Percentiles rank a stretch among this genome's conserved stretches.
Conservation (phyloP, 2,329 filamentous ascomycete genomes). For the Ascomycota sp. region DNA sequence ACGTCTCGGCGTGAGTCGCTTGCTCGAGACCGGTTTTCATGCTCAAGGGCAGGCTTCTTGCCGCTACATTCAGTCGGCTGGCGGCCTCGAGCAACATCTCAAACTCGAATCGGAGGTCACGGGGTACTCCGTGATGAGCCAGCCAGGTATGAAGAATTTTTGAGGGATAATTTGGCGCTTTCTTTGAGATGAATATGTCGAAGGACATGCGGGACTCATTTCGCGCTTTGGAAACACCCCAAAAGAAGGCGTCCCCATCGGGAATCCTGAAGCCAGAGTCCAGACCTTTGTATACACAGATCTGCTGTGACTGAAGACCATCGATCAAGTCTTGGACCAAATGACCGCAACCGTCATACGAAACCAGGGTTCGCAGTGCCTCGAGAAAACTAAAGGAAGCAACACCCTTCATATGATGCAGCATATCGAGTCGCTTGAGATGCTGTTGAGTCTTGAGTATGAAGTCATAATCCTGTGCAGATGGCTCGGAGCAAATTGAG, state of each 20-base stretch:
- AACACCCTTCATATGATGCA: conserved; percentile 9
- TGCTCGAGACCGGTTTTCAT: conserved; percentile 8
- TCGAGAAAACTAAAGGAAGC: conserved; percentile 9
- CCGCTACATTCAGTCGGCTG: background rate
- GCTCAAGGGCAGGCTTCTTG: conserved; percentile 7
- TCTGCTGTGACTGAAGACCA: conserved; percentile 7
- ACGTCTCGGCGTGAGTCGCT: conserved; percentile 10
- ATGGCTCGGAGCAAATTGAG: conserved; percentile 10
- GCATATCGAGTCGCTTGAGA: conserved; percentile 11
- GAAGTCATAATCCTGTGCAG: conserved; percentile 9
- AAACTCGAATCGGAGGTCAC: conserved; percentile 12
- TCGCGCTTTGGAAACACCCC: conserved; percentile 10
- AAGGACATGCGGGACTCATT: conserved; percentile 4
- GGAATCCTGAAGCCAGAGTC: conserved; percentile 15
- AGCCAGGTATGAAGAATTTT: conserved; percentile 17
- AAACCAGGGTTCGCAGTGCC: conserved; percentile 5
- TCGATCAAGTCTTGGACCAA: conserved; percentile 9
- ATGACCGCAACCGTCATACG: conserved; percentile 3
- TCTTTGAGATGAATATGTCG: conserved; percentile 16
- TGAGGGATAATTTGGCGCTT: conserved; percentile 10
- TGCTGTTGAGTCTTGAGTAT: conserved; percentile 12
- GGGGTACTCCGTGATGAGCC: conserved; percentile 14
- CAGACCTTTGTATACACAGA: conserved; percentile 13
- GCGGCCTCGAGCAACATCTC: conserved; percentile 9
- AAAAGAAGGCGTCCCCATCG: conserved; percentile 11